These are phyloP conservation scores for Leccinum subgranulosum DNA, from an alignment of 768 basidiomycete species.

Conservation along the genomic window DNA sequence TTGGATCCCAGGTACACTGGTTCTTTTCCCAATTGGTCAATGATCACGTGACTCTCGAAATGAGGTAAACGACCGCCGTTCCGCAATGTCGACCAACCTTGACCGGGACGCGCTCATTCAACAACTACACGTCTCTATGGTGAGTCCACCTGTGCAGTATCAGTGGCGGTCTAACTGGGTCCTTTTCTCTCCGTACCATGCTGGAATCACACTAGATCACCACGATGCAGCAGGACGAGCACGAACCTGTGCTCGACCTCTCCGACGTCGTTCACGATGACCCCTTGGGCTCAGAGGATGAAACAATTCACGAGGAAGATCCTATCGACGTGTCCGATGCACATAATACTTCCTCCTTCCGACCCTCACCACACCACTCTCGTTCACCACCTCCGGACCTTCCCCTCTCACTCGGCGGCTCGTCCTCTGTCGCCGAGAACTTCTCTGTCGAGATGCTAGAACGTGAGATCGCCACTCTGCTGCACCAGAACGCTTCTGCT, in stretches of 20 bases:
- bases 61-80: slow-evolving; percentile 24
- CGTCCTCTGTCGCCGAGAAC: slow-evolving; percentile 41
- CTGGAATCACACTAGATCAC: slow-evolving; percentile 11
- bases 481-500: slow-evolving; percentile 73
- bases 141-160: slow-evolving; percentile 4
- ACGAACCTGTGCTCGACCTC: slow-evolving; percentile 63
- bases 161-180: neutral
- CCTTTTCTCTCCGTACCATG: neutral
- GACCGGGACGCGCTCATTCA: slow-evolving; percentile 21
- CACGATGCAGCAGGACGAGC: slow-evolving; percentile 52
- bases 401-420: slow-evolving; percentile 38
- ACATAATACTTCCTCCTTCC: slow-evolving; percentile 30
- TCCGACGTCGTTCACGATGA: slow-evolving; percentile 87
- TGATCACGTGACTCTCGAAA: slow-evolving; percentile 25
- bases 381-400: slow-evolving; percentile 24
- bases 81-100: slow-evolving; percentile 7
- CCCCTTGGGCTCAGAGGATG: slow-evolving; percentile 58
- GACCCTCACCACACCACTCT: slow-evolving; percentile 12
- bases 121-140: slow-evolving; percentile 14
- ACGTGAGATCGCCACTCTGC: slow-evolving; percentile 69
- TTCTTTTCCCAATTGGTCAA: slow-evolving; percentile 3
- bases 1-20: neutral
- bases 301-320: slow-evolving; percentile 30
- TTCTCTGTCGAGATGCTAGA: slow-evolving; percentile 74
- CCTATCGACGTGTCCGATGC: slow-evolving; percentile 31